These are phyloP conservation scores for Asterophora lycoperdoides DNA, from an alignment of 768 basidiomycete genomes.

Conservation along the genomic window DNA sequence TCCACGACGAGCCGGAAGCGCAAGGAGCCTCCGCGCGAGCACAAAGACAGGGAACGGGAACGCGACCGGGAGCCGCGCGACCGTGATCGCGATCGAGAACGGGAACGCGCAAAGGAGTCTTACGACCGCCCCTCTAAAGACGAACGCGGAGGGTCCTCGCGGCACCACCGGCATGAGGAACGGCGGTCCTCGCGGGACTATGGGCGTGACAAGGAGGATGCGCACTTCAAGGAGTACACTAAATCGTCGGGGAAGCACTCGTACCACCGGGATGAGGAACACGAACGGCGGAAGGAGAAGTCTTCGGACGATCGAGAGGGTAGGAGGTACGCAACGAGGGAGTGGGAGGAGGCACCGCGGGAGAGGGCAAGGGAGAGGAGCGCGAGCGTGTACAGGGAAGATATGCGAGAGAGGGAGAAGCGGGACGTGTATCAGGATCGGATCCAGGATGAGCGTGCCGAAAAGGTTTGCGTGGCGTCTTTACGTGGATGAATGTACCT, in stretches of 20 bases:
- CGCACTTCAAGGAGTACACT: constrained; percentile 34
- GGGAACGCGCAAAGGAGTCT: constrained; percentile 24
- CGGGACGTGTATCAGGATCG: constrained; percentile 48
- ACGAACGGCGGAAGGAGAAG: constrained; percentile 49
- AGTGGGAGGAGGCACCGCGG: constrained; percentile 42
- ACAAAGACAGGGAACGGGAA: constrained; percentile 26
- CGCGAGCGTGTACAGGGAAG: constrained; percentile 36
- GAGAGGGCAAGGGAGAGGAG: constrained; percentile 32
- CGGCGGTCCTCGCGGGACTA: constrained; percentile 42
- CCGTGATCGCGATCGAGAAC: constrained; percentile 29
- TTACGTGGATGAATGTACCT: not conserved
- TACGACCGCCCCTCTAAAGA: constrained; percentile 22
- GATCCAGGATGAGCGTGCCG: constrained; percentile 51
- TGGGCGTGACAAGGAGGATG: constrained; percentile 37
- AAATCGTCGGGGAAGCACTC: constrained; percentile 39
- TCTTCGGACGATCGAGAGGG: constrained; percentile 34
- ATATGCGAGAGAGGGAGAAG: constrained; percentile 53
- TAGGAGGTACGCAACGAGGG: constrained; percentile 32
- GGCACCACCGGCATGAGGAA: constrained; percentile 49
- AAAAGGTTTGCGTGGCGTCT: constrained; percentile 49
- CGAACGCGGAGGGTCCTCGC: constrained; percentile 36
- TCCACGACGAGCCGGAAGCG: constrained; percentile 78
- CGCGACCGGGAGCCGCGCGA: constrained; percentile 25
- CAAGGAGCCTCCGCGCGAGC: constrained; percentile 64
- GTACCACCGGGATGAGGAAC: constrained; percentile 51